Evolutionary conservation across 768 basidiomycete species (phyloP), one percentile per base, ranked within the genome.

Genomic region (Calvatia gigantea): DNA sequence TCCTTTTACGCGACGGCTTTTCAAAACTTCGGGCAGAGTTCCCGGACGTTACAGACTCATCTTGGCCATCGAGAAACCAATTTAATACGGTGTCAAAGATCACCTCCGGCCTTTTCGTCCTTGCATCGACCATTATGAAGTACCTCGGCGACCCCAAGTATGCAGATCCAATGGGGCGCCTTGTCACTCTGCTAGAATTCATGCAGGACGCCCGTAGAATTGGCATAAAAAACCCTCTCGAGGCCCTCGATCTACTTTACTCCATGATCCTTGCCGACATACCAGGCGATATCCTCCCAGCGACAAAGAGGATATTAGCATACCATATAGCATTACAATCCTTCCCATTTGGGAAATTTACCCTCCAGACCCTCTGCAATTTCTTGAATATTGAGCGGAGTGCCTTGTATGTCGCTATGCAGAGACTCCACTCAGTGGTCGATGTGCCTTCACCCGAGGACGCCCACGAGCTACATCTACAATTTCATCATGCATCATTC

Each of bases 91-190:
- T 54, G 31, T 42, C 44, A 1, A 14, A 35, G n/a, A 15, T 9
- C 11, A 29, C 52, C 9, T 54, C 32, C 25, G 43, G 43, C 2
- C 52, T 44, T 15, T 54, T 54, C 29, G 35, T 54, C 19, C 32
- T 29, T 35, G 43, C 43, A 15, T 21, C 52, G 4, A 44, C 29
- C 4, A 14, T 54, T n/a, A 12, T 54, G 11, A 21, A 32, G 15
- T 54, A 32, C 32, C 31, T 54, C 31, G 52, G 42, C 7, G 52
- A 54, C 21, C 9, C 8, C 6, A 17, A 48, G 17, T 31, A 32
- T 9, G 29, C 29, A 4, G 33, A 48, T 32, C 46, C 46, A 2
- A 21, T 9, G n/a, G 9, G 15, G 9, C 46, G 29, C 11, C 46
- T 48, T n/a, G 8, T 15, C 11, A 32, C 27, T 12, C 33, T 29